Evolutionary conservation across 2,329 filamentous ascomycete species (phyloP), one percentile per base, ranked within the genome.

Genomic region (Emergomyces orientalis): DNA sequence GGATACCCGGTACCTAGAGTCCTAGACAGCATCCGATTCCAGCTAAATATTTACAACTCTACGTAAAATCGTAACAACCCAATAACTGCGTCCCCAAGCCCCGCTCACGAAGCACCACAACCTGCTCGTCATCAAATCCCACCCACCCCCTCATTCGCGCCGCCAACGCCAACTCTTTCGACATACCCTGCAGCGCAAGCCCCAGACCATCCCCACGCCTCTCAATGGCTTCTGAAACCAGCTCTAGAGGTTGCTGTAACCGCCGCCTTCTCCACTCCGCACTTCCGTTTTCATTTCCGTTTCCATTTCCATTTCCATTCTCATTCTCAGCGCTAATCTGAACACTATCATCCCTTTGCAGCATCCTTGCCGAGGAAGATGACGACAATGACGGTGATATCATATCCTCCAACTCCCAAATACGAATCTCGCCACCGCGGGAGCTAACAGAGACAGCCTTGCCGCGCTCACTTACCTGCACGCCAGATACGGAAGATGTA

Each of bases 401-500:
- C 3, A 88, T 82, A 7, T 88, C 88, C 75, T 96, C 91, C 0
- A 97, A 81, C 70, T 96, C 91, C 92, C 92, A 97, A 6, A 96
- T 86, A 7, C 91, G 85, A 65, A 91, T 85, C 72, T 91, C 88
- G 63, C 88, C 86, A 34, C 91, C 91, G n/a, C 85, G 81, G 25
- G 82, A 82, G 75, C 89, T 94, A 59, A 96, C 88, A n/a, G 90
- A 95, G 3, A 97, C 89, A 0, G 91, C 92, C 74, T 92, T 95
- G 22, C 91, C 91, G 45, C 89, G 85, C 54, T 88, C 85, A 22
- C 89, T 92, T 62, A 96, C 90, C 70, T 95, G 88, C 8, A 90
- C 91, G 39, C 90, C 88, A 58, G 89, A 90, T 41, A 97, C 90
- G 2, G 89, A 90, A 1, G 91, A 95, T 0, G 92, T 96, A 71